Evolutionary conservation across 2,329 filamentous ascomycete species (phyloP).

Genomic region (Akanthomyces lecanii): DNA sequence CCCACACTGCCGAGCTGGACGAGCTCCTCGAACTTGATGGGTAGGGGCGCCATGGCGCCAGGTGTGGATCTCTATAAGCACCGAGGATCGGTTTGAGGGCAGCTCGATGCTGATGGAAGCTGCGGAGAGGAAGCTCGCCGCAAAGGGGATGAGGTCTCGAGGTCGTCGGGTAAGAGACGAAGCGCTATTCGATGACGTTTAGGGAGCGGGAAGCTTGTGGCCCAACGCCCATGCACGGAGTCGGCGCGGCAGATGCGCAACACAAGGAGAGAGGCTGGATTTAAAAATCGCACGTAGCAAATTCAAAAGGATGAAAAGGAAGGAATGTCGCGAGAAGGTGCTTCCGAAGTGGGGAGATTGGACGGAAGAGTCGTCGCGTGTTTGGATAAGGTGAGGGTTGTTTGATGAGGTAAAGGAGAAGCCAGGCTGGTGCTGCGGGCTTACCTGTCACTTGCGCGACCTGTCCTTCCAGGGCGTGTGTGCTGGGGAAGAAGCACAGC

Average conservation of each 20-base stretch:
- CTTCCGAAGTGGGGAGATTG: constrained; percentile 10
- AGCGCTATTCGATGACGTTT: constrained; percentile 16
- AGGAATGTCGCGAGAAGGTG: constrained; percentile 8
- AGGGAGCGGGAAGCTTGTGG: constrained; percentile 14
- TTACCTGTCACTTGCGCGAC: constrained; percentile 17
- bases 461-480: constrained; percentile 10
- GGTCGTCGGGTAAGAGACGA: not conserved
- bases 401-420: constrained; percentile 18
- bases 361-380: constrained; percentile 19
- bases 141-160: not conserved
- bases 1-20: constrained; percentile 58
- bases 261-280: not conserved
- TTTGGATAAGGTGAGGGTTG: constrained; percentile 12
- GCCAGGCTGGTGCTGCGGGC: constrained; percentile 8
- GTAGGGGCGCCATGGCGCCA: constrained; percentile 62
- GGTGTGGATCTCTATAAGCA: constrained; percentile 15
- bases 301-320: not conserved
- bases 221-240: constrained; percentile 16
- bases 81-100: not conserved
- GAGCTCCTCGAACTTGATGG: constrained; percentile 91
- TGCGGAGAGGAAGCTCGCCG: constrained; percentile 5
- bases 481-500: not conserved
- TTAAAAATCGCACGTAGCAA: not conserved
- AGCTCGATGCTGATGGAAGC: constrained; percentile 8
- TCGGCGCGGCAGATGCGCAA: constrained; percentile 12